Evolutionary conservation across 768 basidiomycete species (phyloP).

Genomic region (Hirschioporus abietinus): DNA sequence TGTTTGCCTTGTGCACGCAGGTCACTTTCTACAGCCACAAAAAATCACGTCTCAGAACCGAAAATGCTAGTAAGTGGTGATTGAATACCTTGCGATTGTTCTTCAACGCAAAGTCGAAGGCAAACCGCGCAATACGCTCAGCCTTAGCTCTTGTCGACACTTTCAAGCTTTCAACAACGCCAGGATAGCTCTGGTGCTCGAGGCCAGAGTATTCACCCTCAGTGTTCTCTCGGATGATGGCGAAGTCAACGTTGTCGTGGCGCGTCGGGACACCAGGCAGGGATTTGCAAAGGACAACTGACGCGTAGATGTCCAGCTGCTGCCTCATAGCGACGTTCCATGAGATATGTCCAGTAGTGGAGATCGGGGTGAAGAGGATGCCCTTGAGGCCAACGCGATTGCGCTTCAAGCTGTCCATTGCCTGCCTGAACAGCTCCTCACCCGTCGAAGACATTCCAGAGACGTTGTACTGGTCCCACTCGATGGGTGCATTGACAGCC

Average conservation of each 20-base stretch:
- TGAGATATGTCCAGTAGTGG: constrained; percentile 92
- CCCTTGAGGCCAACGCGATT: constrained; percentile 99
- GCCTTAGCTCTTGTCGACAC: constrained; percentile 94
- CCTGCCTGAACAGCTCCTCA: constrained; percentile 93
- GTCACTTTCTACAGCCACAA: constrained; percentile 78
- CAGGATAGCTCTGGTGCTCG: constrained; percentile 96
- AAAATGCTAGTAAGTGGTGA: neutral
- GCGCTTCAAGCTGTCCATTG: constrained; percentile 95
- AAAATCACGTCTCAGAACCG: neutral
- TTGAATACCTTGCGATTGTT: constrained; percentile 85
- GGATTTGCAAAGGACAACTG: constrained; percentile 97
- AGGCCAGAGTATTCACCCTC: constrained; percentile 99
- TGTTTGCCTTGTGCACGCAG: constrained; percentile 99
- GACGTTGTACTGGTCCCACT: constrained; percentile 98
- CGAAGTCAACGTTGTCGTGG: constrained; percentile 95
- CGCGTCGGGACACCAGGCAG: constrained; percentile 94
- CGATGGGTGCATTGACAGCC: constrained; percentile 94
- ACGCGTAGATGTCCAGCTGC: constrained; percentile 98
- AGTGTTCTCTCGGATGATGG: constrained; percentile 99
- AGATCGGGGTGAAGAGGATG: constrained; percentile 97
- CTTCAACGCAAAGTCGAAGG: constrained; percentile 98
- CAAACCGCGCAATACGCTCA: constrained; percentile 94
- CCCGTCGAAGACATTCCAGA: constrained; percentile 93
- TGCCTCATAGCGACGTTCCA: constrained; percentile 99
- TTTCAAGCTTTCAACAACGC: constrained; percentile 97